A percentile compares a stretch with the other conserved stretches of the same genome.
phyloP scores from a whole-genome alignment of 306 rosid genomes.

The Citrullus amarus region DNA sequence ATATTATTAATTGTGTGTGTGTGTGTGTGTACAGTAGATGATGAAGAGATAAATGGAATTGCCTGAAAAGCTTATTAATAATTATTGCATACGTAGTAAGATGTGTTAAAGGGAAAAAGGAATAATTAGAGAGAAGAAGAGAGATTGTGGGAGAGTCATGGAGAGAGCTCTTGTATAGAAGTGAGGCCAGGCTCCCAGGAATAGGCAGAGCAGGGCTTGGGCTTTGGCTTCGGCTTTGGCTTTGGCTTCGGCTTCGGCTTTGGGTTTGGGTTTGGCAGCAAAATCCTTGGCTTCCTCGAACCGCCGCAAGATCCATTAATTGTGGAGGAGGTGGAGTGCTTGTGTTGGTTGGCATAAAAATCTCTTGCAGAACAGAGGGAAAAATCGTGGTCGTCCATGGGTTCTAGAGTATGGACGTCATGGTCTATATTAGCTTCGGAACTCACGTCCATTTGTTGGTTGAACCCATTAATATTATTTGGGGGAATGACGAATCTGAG shows the following conservation, averaged over 20 bases:
- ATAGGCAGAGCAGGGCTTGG: constrained; percentile 18
- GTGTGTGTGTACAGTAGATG: no score
- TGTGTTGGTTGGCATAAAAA: constrained; percentile 3
- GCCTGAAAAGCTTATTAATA: no score
- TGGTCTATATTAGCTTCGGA: constrained; percentile 13
- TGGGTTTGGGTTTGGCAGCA: constrained; percentile 35
- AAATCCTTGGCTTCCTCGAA: constrained; percentile 26
- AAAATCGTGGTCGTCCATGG: constrained; percentile 12
- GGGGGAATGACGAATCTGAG: no score
- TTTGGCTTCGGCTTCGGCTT: no score
- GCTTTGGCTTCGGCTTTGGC: background rate
- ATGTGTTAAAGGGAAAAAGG: background rate
- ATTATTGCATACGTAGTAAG: background rate
- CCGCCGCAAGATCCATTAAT: background rate
- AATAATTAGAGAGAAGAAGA: background rate
- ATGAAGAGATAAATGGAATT: no score
- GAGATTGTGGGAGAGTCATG: background rate
- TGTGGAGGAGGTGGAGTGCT: no score
- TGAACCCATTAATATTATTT: no score
- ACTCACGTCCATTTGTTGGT: no score
- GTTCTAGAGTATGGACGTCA: background rate
- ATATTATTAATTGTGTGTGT: no score
- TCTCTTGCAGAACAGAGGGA: constrained; percentile 29
- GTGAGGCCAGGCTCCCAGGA: constrained; percentile 61
- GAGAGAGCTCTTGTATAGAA: constrained; percentile 58